phyloP scores from a whole-genome alignment of 441 rosid species.

The Pelargonium myrrhifolium region DNA sequence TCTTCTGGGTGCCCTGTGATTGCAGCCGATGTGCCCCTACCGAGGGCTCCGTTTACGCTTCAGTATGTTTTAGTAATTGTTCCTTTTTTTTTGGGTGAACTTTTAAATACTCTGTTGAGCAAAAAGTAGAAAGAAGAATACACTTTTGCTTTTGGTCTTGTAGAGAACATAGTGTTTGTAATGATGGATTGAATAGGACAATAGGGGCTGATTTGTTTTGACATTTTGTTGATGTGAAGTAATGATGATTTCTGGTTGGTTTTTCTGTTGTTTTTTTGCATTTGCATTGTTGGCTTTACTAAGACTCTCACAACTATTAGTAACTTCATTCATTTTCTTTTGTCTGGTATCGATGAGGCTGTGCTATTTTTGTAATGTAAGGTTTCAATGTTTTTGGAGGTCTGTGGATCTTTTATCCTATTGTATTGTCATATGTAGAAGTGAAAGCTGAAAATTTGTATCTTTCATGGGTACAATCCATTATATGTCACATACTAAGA shows the following conservation, averaged over 20 bases:
- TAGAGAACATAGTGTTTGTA: too few species aligned
- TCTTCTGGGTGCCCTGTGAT: constrained; percentile 90
- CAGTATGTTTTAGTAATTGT: constrained; percentile 34
- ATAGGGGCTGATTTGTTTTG: neutral
- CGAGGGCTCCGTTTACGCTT: constrained; percentile 44
- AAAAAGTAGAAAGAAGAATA: neutral
- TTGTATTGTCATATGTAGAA: too few species aligned
- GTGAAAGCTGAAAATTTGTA: too few species aligned
- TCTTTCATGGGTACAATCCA: too few species aligned
- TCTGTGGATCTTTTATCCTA: too few species aligned
- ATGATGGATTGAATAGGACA: neutral
- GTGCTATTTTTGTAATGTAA: too few species aligned
- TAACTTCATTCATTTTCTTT: too few species aligned
- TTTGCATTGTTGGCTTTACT: neutral
- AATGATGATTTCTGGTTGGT: neutral
- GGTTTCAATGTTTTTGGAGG: too few species aligned
- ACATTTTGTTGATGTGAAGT: too few species aligned
- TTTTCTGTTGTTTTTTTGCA: neutral
- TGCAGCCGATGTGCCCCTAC: constrained; percentile 69
- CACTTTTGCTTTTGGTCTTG: neutral
- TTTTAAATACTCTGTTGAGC: neutral
- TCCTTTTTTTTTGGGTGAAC: constrained; percentile 2
- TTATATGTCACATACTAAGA: too few species aligned
- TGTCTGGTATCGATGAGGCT: too few species aligned
- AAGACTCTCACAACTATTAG: too few species aligned